phyloP scores from a whole-genome alignment of 306 rosid species.

The Cucumis hystrix region DNA sequence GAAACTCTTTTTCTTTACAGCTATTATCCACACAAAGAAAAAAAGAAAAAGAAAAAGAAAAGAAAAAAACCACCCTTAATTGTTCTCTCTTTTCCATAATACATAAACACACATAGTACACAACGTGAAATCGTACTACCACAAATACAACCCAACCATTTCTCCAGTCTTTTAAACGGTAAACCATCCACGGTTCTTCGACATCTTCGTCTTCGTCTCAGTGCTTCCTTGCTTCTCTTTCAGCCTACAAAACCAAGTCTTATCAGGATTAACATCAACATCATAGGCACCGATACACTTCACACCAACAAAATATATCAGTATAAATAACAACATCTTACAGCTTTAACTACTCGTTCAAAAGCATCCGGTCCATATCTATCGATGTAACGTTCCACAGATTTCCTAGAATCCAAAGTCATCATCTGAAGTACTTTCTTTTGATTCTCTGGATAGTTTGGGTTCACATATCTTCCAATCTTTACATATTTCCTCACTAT shows the following conservation, averaged over 20 bases:
- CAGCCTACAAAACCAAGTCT: constrained; percentile 44
- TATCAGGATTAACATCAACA: neutral
- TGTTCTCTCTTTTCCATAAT: neutral
- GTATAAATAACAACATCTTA: constrained; percentile 8
- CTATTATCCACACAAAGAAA: neutral
- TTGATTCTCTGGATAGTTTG: constrained; percentile 35
- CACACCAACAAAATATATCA: neutral
- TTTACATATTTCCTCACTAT: constrained; percentile 56
- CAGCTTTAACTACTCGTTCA: constrained; percentile 58
- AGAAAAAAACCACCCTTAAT: neutral
- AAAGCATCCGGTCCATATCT: constrained; percentile 57
- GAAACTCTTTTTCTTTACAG: neutral
- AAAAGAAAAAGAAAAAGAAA: no score
- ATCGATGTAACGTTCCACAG: constrained; percentile 61
- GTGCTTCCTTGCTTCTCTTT: constrained; percentile 66
- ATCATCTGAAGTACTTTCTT: constrained; percentile 69
- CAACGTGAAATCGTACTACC: neutral
- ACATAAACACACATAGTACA: neutral
- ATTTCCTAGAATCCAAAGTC: constrained; percentile 66
- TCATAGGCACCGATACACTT: neutral
- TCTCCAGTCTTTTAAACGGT: neutral
- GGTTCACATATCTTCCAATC: constrained; percentile 22
- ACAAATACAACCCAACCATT: neutral
- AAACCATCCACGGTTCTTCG: neutral
- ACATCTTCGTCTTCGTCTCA: constrained; percentile 10